Base-by-base conservation (phyloP, 805 yeast species). In the Brettanomyces nanus region DNA sequence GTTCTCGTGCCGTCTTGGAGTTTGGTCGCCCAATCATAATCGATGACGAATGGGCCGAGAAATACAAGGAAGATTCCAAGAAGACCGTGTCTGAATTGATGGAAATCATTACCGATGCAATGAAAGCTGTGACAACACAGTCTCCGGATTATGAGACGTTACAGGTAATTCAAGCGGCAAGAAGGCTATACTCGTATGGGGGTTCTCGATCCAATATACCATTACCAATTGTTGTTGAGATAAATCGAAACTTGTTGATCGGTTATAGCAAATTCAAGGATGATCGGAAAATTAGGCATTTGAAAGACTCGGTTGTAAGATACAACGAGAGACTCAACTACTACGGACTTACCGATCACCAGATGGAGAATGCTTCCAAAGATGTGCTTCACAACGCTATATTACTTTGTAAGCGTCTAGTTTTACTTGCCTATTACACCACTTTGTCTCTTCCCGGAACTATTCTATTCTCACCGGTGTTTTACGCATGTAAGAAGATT, bases 1-100 rank as follows among this genome's bases (percentile, higher is more conserved):
- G 98, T 57, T 85, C 95, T 3, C 73, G 98, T 51, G 97, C 96
- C 2, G 97, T 90, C 15, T 69, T 90, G 36, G 98, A 90, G 58
- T 90, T 87, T 61, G 97, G 98, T 10, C 71, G 76, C 33, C 95
- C 96, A 4, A 73, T 89, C 36, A 75, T 71, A 26, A 75, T 92
- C 21, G 60, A 75, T 2, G 62, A 64, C 17, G 73, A 73, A 33
- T 66, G 82, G 41, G 86, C 85, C 4, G 69, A 65, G 14, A 71
- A 69, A 48, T 89, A 92, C 54, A 61, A 69, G 32, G 75, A 73
- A 19, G 75, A 80, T 31, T 73, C 78, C 43, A 71, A 85, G 45
- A 79, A 73, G 36, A 79, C 92, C 0, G 87, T 87, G 4, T 73
- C 73, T 38, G 74, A 74, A 32, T 59, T 87, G 31, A 68, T 87